Conservation (phyloP, 768 basidiomycete genomes). For the Agaricus blazei region DNA sequence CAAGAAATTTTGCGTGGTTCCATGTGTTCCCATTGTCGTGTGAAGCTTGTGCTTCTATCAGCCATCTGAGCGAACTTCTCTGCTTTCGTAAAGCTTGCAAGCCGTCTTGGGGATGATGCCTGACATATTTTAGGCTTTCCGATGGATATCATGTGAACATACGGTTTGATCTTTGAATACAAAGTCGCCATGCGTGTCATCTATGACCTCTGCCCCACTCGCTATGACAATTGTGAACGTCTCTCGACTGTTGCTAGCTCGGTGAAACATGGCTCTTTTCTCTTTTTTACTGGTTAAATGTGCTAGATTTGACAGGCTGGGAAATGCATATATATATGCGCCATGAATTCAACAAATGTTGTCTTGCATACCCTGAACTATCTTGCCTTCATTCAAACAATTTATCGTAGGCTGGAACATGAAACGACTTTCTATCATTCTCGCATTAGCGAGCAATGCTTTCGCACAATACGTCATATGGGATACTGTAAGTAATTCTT, state of each 20-base stretch:
- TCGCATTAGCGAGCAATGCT: background rate
- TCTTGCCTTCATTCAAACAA: background rate
- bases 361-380: background rate
- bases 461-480: conserved; percentile 42
- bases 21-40: background rate
- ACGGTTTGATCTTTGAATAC: background rate
- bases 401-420: background rate
- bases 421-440: background rate
- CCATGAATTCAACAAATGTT: too few species aligned
- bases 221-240: too few species aligned
- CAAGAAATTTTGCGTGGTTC: too few species aligned
- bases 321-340: too few species aligned
- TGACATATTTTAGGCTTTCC: too few species aligned
- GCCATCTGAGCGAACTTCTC: too few species aligned
- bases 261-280: too few species aligned
- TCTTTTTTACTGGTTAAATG: too few species aligned
- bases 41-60: background rate
- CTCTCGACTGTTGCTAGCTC: too few species aligned
- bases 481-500: conserved; percentile 37
- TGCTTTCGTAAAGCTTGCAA: too few species aligned
- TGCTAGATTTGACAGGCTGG: too few species aligned
- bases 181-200: background rate
- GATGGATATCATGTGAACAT: background rate
- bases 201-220: background rate
- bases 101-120: too few species aligned